A percentile compares a stretch with the other conserved stretches of the same genome.
Conservation (phyloP, 2,329 filamentous ascomycete genomes). For the Raffaelea arxii region DNA sequence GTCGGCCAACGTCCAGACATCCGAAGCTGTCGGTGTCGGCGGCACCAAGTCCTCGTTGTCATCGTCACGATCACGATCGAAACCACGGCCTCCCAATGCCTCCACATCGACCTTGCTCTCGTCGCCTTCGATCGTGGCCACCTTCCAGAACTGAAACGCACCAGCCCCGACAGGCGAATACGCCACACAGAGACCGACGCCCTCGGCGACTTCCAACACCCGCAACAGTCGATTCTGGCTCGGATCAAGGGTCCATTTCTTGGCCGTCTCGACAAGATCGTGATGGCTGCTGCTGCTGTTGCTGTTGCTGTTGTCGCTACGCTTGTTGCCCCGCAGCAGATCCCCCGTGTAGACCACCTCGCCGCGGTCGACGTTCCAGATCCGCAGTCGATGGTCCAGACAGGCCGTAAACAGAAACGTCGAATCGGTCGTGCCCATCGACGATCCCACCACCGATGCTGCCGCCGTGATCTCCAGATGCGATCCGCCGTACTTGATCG, state of each 20-base stretch:
- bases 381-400: slow-evolving; percentile 77
- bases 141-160: slow-evolving; percentile 90
- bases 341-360: slow-evolving; percentile 69
- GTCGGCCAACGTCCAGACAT: slow-evolving; percentile 72
- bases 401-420: slow-evolving; percentile 68
- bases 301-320: too few relatives aligned
- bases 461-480: slow-evolving; percentile 60
- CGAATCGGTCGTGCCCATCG: slow-evolving; percentile 37
- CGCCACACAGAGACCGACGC: slow-evolving; percentile 56
- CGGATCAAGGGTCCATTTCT: slow-evolving; percentile 72
- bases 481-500: slow-evolving; percentile 51
- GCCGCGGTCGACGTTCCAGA: slow-evolving; percentile 82
- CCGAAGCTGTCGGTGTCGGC: slow-evolving; percentile 58
- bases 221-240: slow-evolving; percentile 68
- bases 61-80: too few relatives aligned
- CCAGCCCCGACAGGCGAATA: slow-evolving; percentile 82
- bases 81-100: too few relatives aligned
- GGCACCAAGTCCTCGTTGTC: slow-evolving; percentile 54
- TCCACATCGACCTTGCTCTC: slow-evolving; percentile 55
- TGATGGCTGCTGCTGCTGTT: too few relatives aligned
- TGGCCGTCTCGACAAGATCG: too few relatives aligned
- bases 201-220: slow-evolving; percentile 50
- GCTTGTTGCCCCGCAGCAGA: slow-evolving; percentile 63
- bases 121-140: slow-evolving; percentile 55
- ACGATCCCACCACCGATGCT: slow-evolving; percentile 48